Percentiles rank a stretch among this genome's conserved stretches.
Evolutionary conservation across 345 rosid genomes (phyloP).

Genomic region (Brassica napus): DNA sequence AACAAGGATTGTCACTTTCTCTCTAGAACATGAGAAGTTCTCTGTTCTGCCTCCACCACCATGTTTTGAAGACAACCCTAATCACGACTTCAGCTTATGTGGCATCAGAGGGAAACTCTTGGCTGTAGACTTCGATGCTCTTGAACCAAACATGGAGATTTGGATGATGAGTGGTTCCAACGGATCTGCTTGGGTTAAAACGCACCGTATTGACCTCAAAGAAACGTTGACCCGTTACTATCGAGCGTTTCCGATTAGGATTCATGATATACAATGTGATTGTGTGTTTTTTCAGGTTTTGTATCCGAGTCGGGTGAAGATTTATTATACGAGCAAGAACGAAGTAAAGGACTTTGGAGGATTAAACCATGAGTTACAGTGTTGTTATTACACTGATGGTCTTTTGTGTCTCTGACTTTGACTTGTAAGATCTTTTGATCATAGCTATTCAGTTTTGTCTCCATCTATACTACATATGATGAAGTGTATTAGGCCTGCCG

Average conservation of each 20-base stretch:
- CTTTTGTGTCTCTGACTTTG: conserved; percentile 22
- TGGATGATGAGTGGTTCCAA: conserved; percentile 25
- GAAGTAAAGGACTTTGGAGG: conserved; percentile 1
- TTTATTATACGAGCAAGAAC: conserved; percentile 21
- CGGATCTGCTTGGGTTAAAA: conserved; percentile 27
- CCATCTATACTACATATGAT: not conserved
- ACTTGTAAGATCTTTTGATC: not conserved
- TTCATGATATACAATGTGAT: conserved; percentile 32
- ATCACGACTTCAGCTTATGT: conserved; percentile 30
- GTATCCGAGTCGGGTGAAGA: conserved; percentile 22
- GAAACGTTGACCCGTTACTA: conserved; percentile 4
- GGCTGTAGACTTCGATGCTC: conserved; percentile 24
- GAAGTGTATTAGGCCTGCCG: too few relatives aligned
- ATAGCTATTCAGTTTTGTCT: not conserved
- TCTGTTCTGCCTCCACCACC: conserved; percentile 28
- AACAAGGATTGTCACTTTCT: conserved; percentile 31
- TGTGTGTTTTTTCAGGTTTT: conserved; percentile 27
- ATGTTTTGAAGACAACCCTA: conserved; percentile 26
- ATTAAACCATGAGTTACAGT: not conserved
- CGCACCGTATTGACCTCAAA: not conserved
- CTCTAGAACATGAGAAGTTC: conserved; percentile 34
- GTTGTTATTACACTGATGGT: conserved; percentile 27
- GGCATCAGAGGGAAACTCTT: conserved; percentile 27
- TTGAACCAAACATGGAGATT: conserved; percentile 27
- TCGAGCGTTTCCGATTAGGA: conserved; percentile 11